Conservation (phyloP, 1,284 basidiomycete species). For the Kalmanozyma brasiliensis region DNA sequence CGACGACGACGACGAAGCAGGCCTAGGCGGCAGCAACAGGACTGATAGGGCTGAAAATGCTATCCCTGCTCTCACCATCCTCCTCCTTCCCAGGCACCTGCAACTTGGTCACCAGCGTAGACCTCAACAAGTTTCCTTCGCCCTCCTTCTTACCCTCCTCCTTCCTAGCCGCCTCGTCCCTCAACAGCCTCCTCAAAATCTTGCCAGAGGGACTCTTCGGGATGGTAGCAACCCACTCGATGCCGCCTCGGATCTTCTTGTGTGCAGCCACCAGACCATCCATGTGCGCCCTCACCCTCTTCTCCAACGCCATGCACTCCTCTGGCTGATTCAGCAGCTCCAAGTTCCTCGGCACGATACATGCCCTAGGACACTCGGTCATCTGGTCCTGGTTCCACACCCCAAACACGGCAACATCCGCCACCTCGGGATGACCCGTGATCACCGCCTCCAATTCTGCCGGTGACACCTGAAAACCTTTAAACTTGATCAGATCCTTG, state of each 20-base stretch:
- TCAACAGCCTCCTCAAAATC: conserved; percentile 56
- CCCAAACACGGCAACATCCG: conserved; percentile 47
- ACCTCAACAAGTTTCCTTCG: conserved; percentile 27
- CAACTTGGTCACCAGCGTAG: conserved; percentile 20
- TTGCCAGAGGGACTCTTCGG: conserved; percentile 63
- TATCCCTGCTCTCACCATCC: conserved; percentile 35
- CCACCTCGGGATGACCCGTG: conserved; percentile 42
- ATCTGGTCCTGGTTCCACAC: conserved; percentile 39
- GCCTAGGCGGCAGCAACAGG: conserved; percentile 40
- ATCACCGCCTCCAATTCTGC: conserved; percentile 54
- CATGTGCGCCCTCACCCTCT: conserved; percentile 32
- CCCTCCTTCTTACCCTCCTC: conserved; percentile 31
- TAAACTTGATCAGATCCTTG: conserved; percentile 59
- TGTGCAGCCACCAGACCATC: conserved; percentile 63
- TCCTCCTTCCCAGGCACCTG: conserved; percentile 12
- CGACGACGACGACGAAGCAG: not conserved
- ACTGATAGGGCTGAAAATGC: conserved; percentile 40
- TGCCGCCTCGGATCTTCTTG: conserved; percentile 67
- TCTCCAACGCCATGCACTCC: conserved; percentile 57
- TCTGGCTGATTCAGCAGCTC: conserved; percentile 56
- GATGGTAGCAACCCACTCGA: conserved; percentile 56
- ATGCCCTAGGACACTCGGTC: conserved; percentile 64
- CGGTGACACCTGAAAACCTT: conserved; percentile 60
- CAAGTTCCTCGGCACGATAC: conserved; percentile 56
- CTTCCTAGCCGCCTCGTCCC: conserved; percentile 39